Evolutionary conservation across 345 rosid genomes (phyloP).

Genomic region (Ricinus communis): DNA sequence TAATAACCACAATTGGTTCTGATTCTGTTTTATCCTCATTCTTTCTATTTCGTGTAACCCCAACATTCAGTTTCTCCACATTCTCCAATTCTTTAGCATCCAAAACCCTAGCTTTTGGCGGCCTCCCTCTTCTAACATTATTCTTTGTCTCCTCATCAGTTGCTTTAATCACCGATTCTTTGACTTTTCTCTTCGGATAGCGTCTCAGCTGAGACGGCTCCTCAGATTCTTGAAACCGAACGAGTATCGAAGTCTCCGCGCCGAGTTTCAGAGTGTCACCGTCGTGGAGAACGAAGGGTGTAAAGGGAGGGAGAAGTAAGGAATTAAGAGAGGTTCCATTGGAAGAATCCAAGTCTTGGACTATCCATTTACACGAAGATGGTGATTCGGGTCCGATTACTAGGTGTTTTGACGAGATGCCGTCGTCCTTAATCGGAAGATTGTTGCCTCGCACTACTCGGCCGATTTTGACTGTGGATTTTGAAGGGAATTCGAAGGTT

Average conservation of each 20-base stretch:
- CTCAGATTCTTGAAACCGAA: slow-evolving; percentile 21
- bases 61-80: slow-evolving; percentile 5
- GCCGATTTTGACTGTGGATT: slow-evolving; percentile 56
- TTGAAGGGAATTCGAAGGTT: slow-evolving; percentile 46
- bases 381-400: slow-evolving; percentile 43
- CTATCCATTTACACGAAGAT: slow-evolving; percentile 52
- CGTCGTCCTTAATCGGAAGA: slow-evolving; percentile 62
- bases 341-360: slow-evolving; percentile 74
- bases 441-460: slow-evolving; percentile 76
- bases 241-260: slow-evolving; percentile 56
- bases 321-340: slow-evolving; percentile 75
- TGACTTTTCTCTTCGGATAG: slow-evolving; percentile 32
- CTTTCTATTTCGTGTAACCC: slow-evolving; percentile 25
- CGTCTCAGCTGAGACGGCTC: slow-evolving; percentile 37
- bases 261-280: slow-evolving; percentile 78
- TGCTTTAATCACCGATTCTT: background rate
- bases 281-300: slow-evolving; percentile 48
- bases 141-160: slow-evolving; percentile 7
- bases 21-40: too few species aligned
- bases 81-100: slow-evolving; percentile 19
- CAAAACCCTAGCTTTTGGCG: slow-evolving; percentile 37
- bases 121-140: slow-evolving; percentile 21
- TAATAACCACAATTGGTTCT: background rate
- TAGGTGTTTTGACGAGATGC: slow-evolving; percentile 80
- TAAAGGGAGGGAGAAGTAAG: slow-evolving; percentile 36